These are phyloP conservation scores for Endotrypanum monterogeii DNA, from an alignment of 208 protist species.

Conservation along the genomic window DNA sequence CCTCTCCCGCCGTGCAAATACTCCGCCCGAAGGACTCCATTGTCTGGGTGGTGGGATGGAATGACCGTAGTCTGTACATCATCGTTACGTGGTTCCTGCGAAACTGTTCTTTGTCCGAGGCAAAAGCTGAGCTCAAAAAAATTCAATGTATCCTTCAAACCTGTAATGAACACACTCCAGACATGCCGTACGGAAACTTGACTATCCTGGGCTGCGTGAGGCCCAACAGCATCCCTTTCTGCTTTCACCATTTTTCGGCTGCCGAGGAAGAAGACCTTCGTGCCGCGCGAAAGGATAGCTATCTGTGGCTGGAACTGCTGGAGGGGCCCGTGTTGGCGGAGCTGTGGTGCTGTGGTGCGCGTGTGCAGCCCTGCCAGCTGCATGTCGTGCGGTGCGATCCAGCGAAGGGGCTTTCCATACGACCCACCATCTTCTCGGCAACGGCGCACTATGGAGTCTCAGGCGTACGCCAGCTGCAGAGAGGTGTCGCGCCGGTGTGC, in stretches of 20 bases:
- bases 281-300: slow-evolving; percentile 46
- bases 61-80: slow-evolving; percentile 70
- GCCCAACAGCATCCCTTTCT: slow-evolving; percentile 13
- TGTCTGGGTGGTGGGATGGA: slow-evolving; percentile 85
- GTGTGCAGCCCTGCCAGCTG: slow-evolving; percentile 81
- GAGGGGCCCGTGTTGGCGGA: slow-evolving; percentile 69
- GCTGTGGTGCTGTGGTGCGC: slow-evolving; percentile 82
- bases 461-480: slow-evolving; percentile 51
- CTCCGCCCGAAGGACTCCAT: slow-evolving; percentile 27
- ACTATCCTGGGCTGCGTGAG: slow-evolving; percentile 66
- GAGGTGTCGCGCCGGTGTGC: slow-evolving; percentile 52
- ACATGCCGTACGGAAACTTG: slow-evolving; percentile 43
- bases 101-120: slow-evolving; percentile 40
- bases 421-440: slow-evolving; percentile 62
- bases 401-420: slow-evolving; percentile 29
- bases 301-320: slow-evolving; percentile 82
- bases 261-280: slow-evolving; percentile 27
- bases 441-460: slow-evolving; percentile 64
- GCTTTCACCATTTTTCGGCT: neutral
- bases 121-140: slow-evolving; percentile 33
- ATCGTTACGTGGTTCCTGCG: slow-evolving; percentile 62
- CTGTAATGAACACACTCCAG: slow-evolving; percentile 6
- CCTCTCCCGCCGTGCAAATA: slow-evolving; percentile 18
- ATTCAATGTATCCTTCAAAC: slow-evolving; percentile 36
- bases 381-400: slow-evolving; percentile 79